Base-by-base conservation (phyloP, 208 protist species). In the Herpetomonas tarakana region DNA sequence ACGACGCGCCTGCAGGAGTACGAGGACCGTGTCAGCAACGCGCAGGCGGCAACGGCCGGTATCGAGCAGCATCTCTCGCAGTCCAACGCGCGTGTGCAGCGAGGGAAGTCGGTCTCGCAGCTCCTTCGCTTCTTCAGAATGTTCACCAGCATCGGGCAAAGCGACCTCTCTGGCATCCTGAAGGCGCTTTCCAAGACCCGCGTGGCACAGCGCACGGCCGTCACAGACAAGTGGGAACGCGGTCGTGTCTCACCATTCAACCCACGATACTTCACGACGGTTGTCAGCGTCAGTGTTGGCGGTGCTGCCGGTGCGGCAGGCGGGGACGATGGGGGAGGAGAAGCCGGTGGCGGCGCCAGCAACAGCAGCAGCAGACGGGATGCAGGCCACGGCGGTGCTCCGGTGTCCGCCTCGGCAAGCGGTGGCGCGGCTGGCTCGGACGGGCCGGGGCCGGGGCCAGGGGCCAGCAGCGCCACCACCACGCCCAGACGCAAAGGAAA, bases 21-120 rank as follows among this genome's bases (percentile, higher is more conserved):
- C 62, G 88, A 92, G 65, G 83, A 90, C 60, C 77, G 79, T 39
- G 80, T 94, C 52, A 78, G 71, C 57, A 94, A 94, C 65, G 88
- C 88, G 25, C 71, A 87, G 58, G 77, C 83, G 9, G 80, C 88
- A 6, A 92, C 81, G n/a, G 85, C 82, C 0, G 88, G 88, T 46
- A 92, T 94, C 58, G 88, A 94, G 75, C 81, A 91, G 68, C 88
- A 94, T 58, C 60, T 94, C 1, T 55, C 80, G 24, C 84, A 92
- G 58, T 90, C 84, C 12, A 94, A 92, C 54, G 76, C 88, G 29
- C 82, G 88, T 1, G 82, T 92, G 62, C 72, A 85, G 62, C 84
- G 88, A 3, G 84, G 84, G 25, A 78, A 81, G 49, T 58, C 78
- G 16, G 83, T 94, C 21, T 81, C 74, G 24, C 76, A 91, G 66